Conservation (phyloP, 768 basidiomycete species). For the Tulasnella sp. region DNA sequence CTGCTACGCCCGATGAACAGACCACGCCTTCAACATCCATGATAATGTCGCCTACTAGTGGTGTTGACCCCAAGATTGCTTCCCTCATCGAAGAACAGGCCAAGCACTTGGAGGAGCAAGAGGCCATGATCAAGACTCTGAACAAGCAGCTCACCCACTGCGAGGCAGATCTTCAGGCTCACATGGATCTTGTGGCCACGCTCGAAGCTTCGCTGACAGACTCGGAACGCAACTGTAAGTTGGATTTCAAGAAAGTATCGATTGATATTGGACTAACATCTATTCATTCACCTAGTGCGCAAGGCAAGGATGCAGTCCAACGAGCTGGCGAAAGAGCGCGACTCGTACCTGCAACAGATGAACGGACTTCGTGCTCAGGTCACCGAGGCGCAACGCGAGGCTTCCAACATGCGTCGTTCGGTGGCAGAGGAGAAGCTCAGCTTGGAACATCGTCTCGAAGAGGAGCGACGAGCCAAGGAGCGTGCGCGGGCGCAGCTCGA, state of each 20-base stretch:
- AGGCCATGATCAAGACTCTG: slow-evolving; percentile 85
- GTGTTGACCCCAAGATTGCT: slow-evolving; percentile 48
- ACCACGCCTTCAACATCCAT: slow-evolving; percentile 47
- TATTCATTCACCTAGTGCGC: slow-evolving; percentile 49
- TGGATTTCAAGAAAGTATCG: slow-evolving; percentile 19
- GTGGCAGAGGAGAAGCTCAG: slow-evolving; percentile 85
- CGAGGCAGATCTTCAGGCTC: slow-evolving; percentile 81
- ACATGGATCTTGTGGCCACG: slow-evolving; percentile 81
- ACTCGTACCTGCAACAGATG: slow-evolving; percentile 57
- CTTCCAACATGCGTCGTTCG: slow-evolving; percentile 64
- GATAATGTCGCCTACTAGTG: slow-evolving; percentile 27
- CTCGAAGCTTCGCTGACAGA: slow-evolving; percentile 82
- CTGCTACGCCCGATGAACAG: slow-evolving; percentile 6
- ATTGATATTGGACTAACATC: neutral
- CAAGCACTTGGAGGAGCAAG: slow-evolving; percentile 73
- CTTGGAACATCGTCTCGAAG: slow-evolving; percentile 71
- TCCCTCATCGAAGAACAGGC: slow-evolving; percentile 63
- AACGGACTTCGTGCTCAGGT: slow-evolving; percentile 65
- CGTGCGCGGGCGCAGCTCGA: slow-evolving; percentile 82
- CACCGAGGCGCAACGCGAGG: slow-evolving; percentile 69
- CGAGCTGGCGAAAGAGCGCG: slow-evolving; percentile 79
- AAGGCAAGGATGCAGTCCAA: slow-evolving; percentile 92
- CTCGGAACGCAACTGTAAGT: slow-evolving; percentile 84
- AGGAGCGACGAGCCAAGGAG: slow-evolving; percentile 84
- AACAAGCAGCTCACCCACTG: slow-evolving; percentile 93